Evolutionary conservation across 208 protist species (phyloP).

Genomic region (Naegleria lovaniensis): DNA sequence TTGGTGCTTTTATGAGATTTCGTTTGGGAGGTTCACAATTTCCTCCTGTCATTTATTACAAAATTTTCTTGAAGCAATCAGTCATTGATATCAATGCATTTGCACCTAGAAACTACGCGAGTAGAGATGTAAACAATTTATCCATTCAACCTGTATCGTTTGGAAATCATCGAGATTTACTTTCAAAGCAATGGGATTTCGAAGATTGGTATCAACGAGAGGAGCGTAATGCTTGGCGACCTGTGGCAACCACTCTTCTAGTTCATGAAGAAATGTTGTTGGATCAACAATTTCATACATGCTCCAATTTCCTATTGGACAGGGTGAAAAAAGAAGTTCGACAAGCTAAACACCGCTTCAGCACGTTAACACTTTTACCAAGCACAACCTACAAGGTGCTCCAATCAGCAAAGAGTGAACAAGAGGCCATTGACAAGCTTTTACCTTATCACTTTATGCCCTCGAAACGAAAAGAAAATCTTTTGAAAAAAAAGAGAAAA

Average conservation of each 20-base stretch:
- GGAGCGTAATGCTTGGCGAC: constrained; percentile 12
- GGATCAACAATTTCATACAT: neutral
- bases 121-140: constrained; percentile 39
- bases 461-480: neutral
- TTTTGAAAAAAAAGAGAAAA: neutral
- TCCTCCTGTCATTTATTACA: constrained; percentile 52
- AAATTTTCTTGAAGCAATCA: constrained; percentile 46
- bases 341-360: neutral
- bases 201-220: constrained; percentile 4
- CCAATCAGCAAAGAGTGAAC: neutral
- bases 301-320: neutral
- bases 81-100: constrained; percentile 46
- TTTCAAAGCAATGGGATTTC: neutral
- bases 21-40: constrained; percentile 44
- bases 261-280: neutral
- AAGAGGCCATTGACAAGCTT: neutral
- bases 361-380: neutral
- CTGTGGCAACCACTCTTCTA: neutral
- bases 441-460: neutral
- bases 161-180: constrained; percentile 24
- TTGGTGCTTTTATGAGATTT: constrained; percentile 49
- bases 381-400: neutral
- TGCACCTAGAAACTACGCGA: constrained; percentile 45
- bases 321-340: neutral
- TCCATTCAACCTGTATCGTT: constrained; percentile 43